Evolutionary conservation across 306 rosid genomes (phyloP), one percentile per base, ranked within the genome.

Genomic region (Dicorynia guianensis): DNA sequence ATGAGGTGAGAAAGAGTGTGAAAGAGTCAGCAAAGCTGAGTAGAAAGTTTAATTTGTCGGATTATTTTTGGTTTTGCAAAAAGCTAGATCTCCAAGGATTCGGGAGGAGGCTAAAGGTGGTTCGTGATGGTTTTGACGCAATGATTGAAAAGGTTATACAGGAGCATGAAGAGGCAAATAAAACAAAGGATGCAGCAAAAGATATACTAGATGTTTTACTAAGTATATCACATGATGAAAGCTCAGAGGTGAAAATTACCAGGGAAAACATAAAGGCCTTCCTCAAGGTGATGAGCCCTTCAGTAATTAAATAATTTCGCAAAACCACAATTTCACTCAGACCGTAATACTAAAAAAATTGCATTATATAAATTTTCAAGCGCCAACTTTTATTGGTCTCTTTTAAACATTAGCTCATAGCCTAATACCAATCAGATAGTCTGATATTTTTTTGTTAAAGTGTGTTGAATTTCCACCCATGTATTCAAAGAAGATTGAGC

Each of bases 211-310:
- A 76, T 57, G 76, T 68, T 48, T 81, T 81, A 38, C 82, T 91
- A 43, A 80, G 40, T 11, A 64, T 84, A 20, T 81, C 58, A 40
- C 80, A 80, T 46, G 89, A 91, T 39, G 78, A 76, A 33, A 58
- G 8, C 56, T 83, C 88, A 4, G 86, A 81, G 59, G 46, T 87
- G 12, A 78, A 43, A 72, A 53, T 89, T 75, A 81, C 87, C 9
- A 87, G 88, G 68, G 86, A 83, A 33, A 85, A 91, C 71, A 81
- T 91, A 19, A 87, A 89, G 73, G 92, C 78, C 35, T 89, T 91
- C 49, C 50, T 85, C 40, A 38, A 67, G 88, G 92, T 88, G 85
- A 75, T 72, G 10, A 47, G 48, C 10, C 30, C 33, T 25, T 50
- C 33, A 49, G 1, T 25, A 25, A 25, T 25, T 25, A 25, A 25